Evolutionary conservation across 768 basidiomycete genomes (phyloP).

Genomic region (Daedalea quercina): DNA sequence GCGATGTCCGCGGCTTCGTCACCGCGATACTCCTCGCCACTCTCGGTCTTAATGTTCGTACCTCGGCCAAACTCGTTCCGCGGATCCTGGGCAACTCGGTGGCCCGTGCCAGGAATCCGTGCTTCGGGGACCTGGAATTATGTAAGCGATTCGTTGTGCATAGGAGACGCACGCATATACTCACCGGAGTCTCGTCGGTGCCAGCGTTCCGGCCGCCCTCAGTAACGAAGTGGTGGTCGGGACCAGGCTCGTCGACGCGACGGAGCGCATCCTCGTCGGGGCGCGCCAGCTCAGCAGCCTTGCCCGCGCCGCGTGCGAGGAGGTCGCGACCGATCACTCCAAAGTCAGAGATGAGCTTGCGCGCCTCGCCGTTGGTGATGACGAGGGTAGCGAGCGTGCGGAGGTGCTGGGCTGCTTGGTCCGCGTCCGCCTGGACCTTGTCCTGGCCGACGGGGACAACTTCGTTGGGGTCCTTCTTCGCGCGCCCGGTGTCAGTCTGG

Average conservation of each 20-base stretch:
- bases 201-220: conserved; percentile 34
- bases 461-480: conserved; percentile 35
- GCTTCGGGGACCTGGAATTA: conserved; percentile 27
- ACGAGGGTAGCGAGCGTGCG: conserved; percentile 84
- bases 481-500: conserved; percentile 38
- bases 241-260: conserved; percentile 61
- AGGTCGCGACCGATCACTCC: conserved; percentile 77
- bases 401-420: conserved; percentile 71
- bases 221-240: conserved; percentile 58
- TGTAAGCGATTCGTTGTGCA: not conserved
- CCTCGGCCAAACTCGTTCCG: conserved; percentile 33
- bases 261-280: conserved; percentile 58
- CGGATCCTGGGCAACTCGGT: conserved; percentile 43
- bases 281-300: conserved; percentile 60
- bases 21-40: conserved; percentile 27
- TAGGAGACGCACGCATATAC: not conserved
- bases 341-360: conserved; percentile 81
- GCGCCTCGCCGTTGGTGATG: conserved; percentile 87
- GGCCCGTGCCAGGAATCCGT: conserved; percentile 36
- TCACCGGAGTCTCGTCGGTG: conserved; percentile 39
- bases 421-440: conserved; percentile 23
- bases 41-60: conserved; percentile 23
- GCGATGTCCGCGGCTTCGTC: conserved; percentile 18
- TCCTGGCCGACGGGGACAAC: conserved; percentile 41
- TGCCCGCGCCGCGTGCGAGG: conserved; percentile 57